These are phyloP conservation scores for Cronartium quercuum DNA, from an alignment of 1,284 basidiomycete species.

Conservation along the genomic window DNA sequence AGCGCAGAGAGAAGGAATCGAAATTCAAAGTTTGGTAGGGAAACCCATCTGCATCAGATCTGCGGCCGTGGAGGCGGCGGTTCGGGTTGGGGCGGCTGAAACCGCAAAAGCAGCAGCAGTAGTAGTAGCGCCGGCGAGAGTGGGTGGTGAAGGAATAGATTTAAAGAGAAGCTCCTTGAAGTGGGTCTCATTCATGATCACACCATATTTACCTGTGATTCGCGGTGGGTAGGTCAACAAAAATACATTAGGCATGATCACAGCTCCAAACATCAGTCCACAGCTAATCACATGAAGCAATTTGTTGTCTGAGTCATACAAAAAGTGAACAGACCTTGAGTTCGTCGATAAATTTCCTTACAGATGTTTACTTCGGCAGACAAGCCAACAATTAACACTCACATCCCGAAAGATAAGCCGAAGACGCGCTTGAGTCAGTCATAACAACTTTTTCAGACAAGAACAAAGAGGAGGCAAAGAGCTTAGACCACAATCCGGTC, in stretches of 20 bases:
- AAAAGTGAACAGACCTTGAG: slow-evolving; percentile 39
- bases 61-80: background rate
- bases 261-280: too few species aligned
- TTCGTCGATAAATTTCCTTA: slow-evolving; percentile 59
- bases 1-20: slow-evolving; percentile 76
- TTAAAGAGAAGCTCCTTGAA: slow-evolving; percentile 93
- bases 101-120: too few species aligned
- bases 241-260: too few species aligned
- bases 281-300: too few species aligned
- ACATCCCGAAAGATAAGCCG: slow-evolving; percentile 60
- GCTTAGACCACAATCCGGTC: slow-evolving; percentile 47
- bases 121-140: slow-evolving; percentile 50
- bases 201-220: slow-evolving; percentile 74
- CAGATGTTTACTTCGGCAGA: slow-evolving; percentile 98
- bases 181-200: slow-evolving; percentile 94
- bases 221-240: too few species aligned
- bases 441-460: background rate
- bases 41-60: slow-evolving; percentile 99
- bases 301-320: too few species aligned
- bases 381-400: slow-evolving; percentile 84
- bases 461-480: background rate
- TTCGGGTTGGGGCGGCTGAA: slow-evolving; percentile 55
- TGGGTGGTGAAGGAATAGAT: slow-evolving; percentile 87
- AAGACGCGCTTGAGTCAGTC: background rate
- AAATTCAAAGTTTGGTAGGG: slow-evolving; percentile 77